These are phyloP conservation scores for Sicyos baderoa DNA, from an alignment of 306 rosid genomes.

Conservation along the genomic window DNA sequence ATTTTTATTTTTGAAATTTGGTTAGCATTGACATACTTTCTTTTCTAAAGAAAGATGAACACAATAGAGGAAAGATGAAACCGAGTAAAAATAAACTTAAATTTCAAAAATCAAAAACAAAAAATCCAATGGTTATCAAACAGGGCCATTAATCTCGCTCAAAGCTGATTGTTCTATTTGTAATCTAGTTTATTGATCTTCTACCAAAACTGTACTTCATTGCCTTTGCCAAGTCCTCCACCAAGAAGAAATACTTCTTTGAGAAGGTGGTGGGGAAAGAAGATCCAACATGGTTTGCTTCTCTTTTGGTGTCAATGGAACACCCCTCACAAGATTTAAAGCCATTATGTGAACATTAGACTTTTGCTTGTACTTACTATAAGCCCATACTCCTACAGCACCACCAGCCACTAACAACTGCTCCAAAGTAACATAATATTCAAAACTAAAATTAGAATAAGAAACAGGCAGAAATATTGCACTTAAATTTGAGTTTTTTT, in stretches of 20 bases:
- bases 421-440: slow-evolving; percentile 14
- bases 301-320: slow-evolving; percentile 69
- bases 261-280: slow-evolving; percentile 66
- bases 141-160: background rate
- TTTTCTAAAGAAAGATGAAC: no score
- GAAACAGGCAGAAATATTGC: background rate
- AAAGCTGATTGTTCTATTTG: background rate
- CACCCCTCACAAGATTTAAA: slow-evolving; percentile 60
- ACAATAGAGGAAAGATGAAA: no score
- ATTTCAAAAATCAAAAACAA: no score
- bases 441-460: background rate
- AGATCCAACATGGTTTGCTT: slow-evolving; percentile 72
- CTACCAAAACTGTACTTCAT: background rate
- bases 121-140: no score
- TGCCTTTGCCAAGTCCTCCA: slow-evolving; percentile 53
- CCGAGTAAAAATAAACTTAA: no score
- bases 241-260: slow-evolving; percentile 33
- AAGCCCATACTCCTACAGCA: slow-evolving; percentile 74
- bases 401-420: slow-evolving; percentile 47
- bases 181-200: background rate
- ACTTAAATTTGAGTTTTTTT: background rate
- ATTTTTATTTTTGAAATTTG: no score
- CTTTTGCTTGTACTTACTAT: slow-evolving; percentile 48
- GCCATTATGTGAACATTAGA: slow-evolving; percentile 79
- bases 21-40: no score